Evolutionary conservation across 345 rosid species (phyloP), one percentile per base, ranked within the genome.

Genomic region (Orychophragmus violaceus): DNA sequence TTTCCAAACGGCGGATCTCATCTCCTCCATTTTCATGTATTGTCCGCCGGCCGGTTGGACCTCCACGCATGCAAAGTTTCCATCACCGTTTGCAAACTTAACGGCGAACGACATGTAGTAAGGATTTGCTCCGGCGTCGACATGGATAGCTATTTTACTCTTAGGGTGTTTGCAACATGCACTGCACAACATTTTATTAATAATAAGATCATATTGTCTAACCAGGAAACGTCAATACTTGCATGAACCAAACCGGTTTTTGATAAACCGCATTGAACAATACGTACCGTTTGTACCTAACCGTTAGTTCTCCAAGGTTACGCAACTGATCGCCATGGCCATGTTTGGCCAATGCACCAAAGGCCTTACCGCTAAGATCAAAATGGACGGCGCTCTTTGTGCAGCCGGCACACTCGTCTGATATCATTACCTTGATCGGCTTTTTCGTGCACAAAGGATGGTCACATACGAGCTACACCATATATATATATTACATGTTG

Each of bases 1-100:
- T 29, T 71, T 74, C 98, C 94, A 90, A 14, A 80, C 78, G 0
- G 90, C 88, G 41, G 91, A 91, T 87, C 90, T 86, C 1, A 84
- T 84, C 16, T 44, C 74, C 30, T 81, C 82, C 94, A 86, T 83
- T 18, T 86, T 72, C 17, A 80, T n/a, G 84, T 87, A 90, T 0
- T 75, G 17, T 33, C 67, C 76, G 0, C 85, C 42, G 5, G 82
- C 77, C 22, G 81, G 78, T 75, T 80, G 83, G 21, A 87, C 29
- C 22, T 78, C 83, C 2, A 84, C 83, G 0, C 82, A 64, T 1
- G 61, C 67, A 14, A 84, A 77, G 10, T 83, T 83, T 1, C 85
- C 95, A 10, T 92, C 95, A 7, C 97, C 94, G n/a, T 82, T 61
- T 64, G 52, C 79, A 17, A 33, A 85, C 41, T 80, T 81, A 3